Base-by-base conservation (phyloP, 352 stramenopile genomes). In the Bremia lactucae region DNA sequence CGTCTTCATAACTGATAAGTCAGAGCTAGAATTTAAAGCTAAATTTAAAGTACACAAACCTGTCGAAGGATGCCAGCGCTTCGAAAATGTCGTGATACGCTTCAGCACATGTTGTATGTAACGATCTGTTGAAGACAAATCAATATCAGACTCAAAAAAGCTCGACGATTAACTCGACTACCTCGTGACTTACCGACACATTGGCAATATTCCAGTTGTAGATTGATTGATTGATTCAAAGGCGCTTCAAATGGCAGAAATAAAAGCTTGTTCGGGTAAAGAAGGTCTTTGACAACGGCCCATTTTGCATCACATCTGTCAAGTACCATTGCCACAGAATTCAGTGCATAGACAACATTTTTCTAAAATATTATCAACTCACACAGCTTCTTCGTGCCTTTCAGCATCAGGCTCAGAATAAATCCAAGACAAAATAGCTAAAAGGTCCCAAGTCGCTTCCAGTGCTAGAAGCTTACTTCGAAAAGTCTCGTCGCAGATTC, bases 241-340 rank as follows among this genome's bases (percentile, higher is more conserved):
- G 47, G 15, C 5, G 42, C 2, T 18, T 48, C 18, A 23, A 75
- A 75, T 22, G 64, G 67, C 19, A 78, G 61, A 29, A 73, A 75
- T 23, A 58, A 38, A 2, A 7, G 48, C 16, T 56, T 68, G n/a
- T 42, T 41, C 11, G 51, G 52, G 16, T 73, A 62, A 9, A 79
- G 52, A 6, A 79, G 47, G 4, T 65, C 49, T 46, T 69, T 71
- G 5, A 70, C 65, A 13, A 74, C 37, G 11, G 52, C 59, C 67
- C 67, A 79, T n/a, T 57, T 64, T 18, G 59, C 55, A 7, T 76
- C 59, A 29, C 44, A 62, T 38, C 57, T 65, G 50, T 35, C 8
- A 13, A 9, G 36, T 6, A 15, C 31, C 25, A 55, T 1, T 23
- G 13, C 8, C 43, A 45, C 5, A 38, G 4, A 11, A 35, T 40